Evolutionary conservation across 1,284 basidiomycete genomes (phyloP).

Genomic region (Pholiota adiposa): DNA sequence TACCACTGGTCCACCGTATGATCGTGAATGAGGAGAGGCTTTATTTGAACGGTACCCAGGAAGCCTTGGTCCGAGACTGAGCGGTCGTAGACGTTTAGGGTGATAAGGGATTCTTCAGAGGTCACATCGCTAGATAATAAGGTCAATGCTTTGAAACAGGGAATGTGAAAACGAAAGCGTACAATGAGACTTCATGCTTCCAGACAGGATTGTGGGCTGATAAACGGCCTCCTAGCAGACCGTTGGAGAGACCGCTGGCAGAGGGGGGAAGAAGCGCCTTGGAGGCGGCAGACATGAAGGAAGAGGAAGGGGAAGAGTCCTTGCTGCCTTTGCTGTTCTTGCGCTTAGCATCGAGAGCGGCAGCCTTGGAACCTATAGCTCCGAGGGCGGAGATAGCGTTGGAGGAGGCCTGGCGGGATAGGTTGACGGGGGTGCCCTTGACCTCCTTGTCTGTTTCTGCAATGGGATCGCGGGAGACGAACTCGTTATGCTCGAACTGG

Average conservation of each 20-base stretch:
- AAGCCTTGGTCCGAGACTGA: slow-evolving; percentile 83
- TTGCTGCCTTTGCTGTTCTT: slow-evolving; percentile 36
- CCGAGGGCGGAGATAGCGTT: slow-evolving; percentile 70
- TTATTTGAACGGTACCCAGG: slow-evolving; percentile 91
- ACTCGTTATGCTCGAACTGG: slow-evolving; percentile 99
- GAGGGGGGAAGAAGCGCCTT: slow-evolving; percentile 16
- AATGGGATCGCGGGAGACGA: slow-evolving; percentile 91
- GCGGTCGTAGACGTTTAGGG: slow-evolving; percentile 94
- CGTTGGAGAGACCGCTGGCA: slow-evolving; percentile 44
- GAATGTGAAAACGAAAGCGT: slow-evolving; percentile 34
- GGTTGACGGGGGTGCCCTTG: slow-evolving; percentile 74
- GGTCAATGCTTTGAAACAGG: slow-evolving; percentile 9
- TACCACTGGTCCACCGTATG: slow-evolving; percentile 98
- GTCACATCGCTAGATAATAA: slow-evolving; percentile 82
- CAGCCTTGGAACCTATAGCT: slow-evolving; percentile 64
- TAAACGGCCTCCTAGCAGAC: slow-evolving; percentile 66
- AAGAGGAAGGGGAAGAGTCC: slow-evolving; percentile 25
- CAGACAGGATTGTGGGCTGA: slow-evolving; percentile 92
- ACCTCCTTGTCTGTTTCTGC: slow-evolving; percentile 87
- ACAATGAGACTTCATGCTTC: slow-evolving; percentile 99
- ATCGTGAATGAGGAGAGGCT: slow-evolving; percentile 88
- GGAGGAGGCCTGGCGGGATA: slow-evolving; percentile 61
- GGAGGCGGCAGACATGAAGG: slow-evolving; percentile 34
- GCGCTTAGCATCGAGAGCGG: slow-evolving; percentile 39
- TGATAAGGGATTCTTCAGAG: slow-evolving; percentile 85